These are phyloP conservation scores for Tylopilus subfusipes DNA, from an alignment of 768 basidiomycete species.

Conservation along the genomic window DNA sequence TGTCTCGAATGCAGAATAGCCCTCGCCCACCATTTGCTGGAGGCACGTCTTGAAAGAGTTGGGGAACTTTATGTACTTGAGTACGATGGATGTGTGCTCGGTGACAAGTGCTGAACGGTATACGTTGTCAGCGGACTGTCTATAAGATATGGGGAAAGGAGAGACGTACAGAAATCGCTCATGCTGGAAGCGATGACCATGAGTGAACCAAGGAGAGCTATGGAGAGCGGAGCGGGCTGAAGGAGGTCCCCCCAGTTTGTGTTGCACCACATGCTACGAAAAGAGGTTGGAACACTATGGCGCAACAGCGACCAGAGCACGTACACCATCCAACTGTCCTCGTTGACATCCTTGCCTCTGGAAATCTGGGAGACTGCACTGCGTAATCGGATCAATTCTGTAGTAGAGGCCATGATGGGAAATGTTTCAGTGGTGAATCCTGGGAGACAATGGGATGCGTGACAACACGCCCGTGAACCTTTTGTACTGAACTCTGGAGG, in stretches of 20 bases:
- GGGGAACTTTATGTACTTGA: not conserved
- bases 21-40: too few species aligned
- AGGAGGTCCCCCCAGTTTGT: constrained; percentile 20
- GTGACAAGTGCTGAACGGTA: not conserved
- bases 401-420: too few species aligned
- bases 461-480: too few species aligned
- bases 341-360: constrained; percentile 19
- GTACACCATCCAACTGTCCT: constrained; percentile 26
- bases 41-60: not conserved
- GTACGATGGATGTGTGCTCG: not conserved
- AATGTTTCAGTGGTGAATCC: too few species aligned
- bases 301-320: constrained; percentile 25
- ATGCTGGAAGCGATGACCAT: constrained; percentile 17
- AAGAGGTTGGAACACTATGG: not conserved
- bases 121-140: not conserved
- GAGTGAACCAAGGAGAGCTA: constrained; percentile 18
- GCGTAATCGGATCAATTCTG: constrained; percentile 19
- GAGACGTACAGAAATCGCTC: constrained; percentile 14
- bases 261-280: constrained; percentile 18
- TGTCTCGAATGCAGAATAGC: too few species aligned
- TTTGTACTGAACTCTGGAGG: too few species aligned
- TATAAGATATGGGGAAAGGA: not conserved
- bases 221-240: constrained; percentile 18
- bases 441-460: too few species aligned
- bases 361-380: constrained; percentile 19